A percentile compares a stretch with the other conserved stretches of the same genome.
phyloP scores from a whole-genome alignment of 75 land plant species.

The Cupressus sempervirens region DNA sequence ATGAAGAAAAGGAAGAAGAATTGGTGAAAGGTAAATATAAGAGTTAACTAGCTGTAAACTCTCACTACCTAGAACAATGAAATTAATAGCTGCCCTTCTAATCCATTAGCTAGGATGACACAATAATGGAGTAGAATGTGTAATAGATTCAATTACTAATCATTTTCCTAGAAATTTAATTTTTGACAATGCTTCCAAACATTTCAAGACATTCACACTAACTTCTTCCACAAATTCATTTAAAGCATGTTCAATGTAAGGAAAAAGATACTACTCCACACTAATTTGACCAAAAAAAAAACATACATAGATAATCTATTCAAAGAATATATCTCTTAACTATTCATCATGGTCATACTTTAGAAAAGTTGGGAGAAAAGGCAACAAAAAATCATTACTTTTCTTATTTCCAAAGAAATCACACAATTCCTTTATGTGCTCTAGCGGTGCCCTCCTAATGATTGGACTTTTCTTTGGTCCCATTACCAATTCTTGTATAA shows the following conservation, averaged over 20 bases:
- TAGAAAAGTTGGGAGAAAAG: constrained; percentile 94
- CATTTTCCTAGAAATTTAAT: constrained; percentile 69
- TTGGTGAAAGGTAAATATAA: constrained; percentile 75
- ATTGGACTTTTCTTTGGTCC: constrained; percentile 93
- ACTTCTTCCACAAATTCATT: constrained; percentile 77
- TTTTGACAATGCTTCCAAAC: constrained; percentile 72
- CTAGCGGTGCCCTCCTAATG: constrained; percentile 85
- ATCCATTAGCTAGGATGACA: constrained; percentile 98
- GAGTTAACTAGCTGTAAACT: constrained; percentile 83
- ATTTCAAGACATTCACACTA: constrained; percentile 93
- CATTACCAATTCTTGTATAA: constrained; percentile 97
- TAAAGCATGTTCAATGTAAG: constrained; percentile 94
- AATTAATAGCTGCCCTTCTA: constrained; percentile 74
- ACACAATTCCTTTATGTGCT: constrained; percentile 75
- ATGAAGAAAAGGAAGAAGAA: constrained; percentile 78
- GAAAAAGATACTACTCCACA: too few species aligned
- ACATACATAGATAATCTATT: too few species aligned
- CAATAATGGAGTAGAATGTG: constrained; percentile 72
- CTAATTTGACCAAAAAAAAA: too few species aligned
- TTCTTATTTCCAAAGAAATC: constrained; percentile 90
- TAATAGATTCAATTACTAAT: constrained; percentile 70
- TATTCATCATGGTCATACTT: constrained; percentile 97
- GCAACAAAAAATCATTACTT: constrained; percentile 88
- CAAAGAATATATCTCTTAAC: constrained; percentile 82
- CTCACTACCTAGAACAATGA: constrained; percentile 80